Evolutionary conservation across 306 rosid species (phyloP).

Genomic region (Carpinus viminea): DNA sequence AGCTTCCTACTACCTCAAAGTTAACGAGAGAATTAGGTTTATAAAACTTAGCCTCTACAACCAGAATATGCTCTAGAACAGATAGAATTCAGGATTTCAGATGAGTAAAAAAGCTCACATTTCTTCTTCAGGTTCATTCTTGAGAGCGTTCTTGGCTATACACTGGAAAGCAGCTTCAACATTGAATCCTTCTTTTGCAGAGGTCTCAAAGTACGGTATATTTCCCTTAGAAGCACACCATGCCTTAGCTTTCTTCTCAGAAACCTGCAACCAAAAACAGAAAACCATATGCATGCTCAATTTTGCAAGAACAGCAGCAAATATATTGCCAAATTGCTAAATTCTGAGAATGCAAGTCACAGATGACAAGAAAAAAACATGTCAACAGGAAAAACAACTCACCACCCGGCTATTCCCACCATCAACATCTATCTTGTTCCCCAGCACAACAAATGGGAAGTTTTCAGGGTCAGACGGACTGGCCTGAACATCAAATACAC

Average conservation of each 20-base stretch:
- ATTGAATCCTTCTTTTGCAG: slow-evolving; percentile 98
- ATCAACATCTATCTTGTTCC: slow-evolving; percentile 97
- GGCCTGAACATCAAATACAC: slow-evolving; percentile 65
- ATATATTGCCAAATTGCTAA: not conserved
- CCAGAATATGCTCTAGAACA: not conserved
- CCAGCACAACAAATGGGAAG: slow-evolving; percentile 97
- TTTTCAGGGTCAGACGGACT: slow-evolving; percentile 99
- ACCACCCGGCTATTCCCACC: slow-evolving; percentile 98
- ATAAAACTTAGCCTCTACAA: not conserved
- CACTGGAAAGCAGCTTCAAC: slow-evolving; percentile 98
- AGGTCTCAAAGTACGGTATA: slow-evolving; percentile 96
- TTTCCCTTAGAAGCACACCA: slow-evolving; percentile 99
- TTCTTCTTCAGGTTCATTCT: slow-evolving; percentile 99
- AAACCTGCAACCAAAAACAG: slow-evolving; percentile 52
- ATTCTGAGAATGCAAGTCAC: not conserved
- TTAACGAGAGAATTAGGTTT: not conserved
- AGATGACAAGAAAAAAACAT: slow-evolving; percentile 13
- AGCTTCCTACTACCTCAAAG: not conserved
- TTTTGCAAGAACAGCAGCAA: slow-evolving; percentile 6
- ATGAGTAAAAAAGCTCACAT: slow-evolving; percentile 51
- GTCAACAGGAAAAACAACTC: slow-evolving; percentile 35
- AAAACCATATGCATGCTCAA: not conserved
- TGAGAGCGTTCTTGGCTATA: slow-evolving; percentile 95
- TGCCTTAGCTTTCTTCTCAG: slow-evolving; percentile 99
- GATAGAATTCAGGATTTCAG: not conserved